Base-by-base conservation (phyloP, 1,139 yeast species). In the Kluyveromyces sp. region DNA sequence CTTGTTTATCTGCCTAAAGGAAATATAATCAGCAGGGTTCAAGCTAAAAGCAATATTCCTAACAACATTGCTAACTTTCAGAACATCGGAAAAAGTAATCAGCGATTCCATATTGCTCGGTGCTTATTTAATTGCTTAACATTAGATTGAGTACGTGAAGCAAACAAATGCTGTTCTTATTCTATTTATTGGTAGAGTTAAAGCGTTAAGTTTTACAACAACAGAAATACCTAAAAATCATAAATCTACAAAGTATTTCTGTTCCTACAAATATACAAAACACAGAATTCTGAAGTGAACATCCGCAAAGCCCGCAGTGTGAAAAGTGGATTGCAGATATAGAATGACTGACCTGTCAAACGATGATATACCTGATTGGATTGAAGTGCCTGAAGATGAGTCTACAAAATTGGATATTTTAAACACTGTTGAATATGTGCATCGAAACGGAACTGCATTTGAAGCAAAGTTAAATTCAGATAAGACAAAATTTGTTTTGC, bases 401-500 rank as follows among this genome's bases (percentile, higher is more conserved):
- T 40, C 47, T 3, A 62, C 79, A 4, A 68, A 76, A 54, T 72
- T 71, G 29, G 73, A 79, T 6, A 81, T 89, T 15, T 82, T 78
- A 46, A 85, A 83, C 59, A 86, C 96, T 0, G 41, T 38, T 28
- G 25, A 38, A 86, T 87, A 83, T 58, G 87, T 89, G 7, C 58
- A 69, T 32, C 73, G 85, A 53, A 84, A 86, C 59, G 96, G 96
- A 0, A 61, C 57, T 34, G 65, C 71, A 7, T 85, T 88, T 64
- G 94, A 83, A 56, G 71, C 10, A 6, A 38, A 38, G 34, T 25
- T 38, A 10, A n/a, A 29, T n/a, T 80, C 77, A 50, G 75, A 73
- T 48, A 69, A 82, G 61, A 88, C 88, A 60, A 68, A 75, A 28
- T 89, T 89, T 59, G 63, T 88, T 8, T 64, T 71, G 25, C 71